Base-by-base conservation (phyloP, 2,329 filamentous ascomycete genomes). In the Curvularia lunata region DNA sequence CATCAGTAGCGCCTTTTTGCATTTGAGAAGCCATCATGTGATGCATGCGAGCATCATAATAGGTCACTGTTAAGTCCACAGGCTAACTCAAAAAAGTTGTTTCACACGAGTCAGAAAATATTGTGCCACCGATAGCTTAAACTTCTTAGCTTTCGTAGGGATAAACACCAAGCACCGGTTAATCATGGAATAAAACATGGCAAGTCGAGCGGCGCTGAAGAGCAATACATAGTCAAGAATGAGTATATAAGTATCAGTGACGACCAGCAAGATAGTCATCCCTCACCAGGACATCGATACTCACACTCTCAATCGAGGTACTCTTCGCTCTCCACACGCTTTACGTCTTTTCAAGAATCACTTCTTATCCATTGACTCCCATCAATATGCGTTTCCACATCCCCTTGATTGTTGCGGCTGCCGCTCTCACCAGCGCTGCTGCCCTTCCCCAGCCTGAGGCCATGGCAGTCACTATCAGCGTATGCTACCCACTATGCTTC, bases 361-460 rank as follows among this genome's bases (percentile, higher is more conserved):
- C n/a, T n/a, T 34, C 30, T 48, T 37, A 4, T 34, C 5, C 18
- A 13, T 9, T 30, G 7, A 48, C 30, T 25, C 16, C 9, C 32
- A 38, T 48, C 46, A 38, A 12, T 12, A 48, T 48, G 46, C 46
- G 46, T 48, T 48, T 48, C 46, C 23, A 21, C 4, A n/a, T 48
- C 12, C 46, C 46, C 19, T 18, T 48, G 19, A 18, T 48, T 38
- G 46, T n/a, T 23, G 30, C 13, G 4, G 46, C 32, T 16, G 32
- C 46, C 16, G 46, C 46, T 5, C 30, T 48, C 16, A 25, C 46
- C 30, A 38, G 6, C 46, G 46, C 46, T 2, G 46, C 30, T n/a
- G 46, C 46, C 5, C 16, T 48, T 27, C 46, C 46, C 23, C 19
- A 37, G 16, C 13, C 32, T 2, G 21, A 48, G 6, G 6, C 13